Percentiles rank a stretch among this genome's conserved stretches.
phyloP scores from a whole-genome alignment of 768 basidiomycete genomes.

The Hypsizygus marmoreus region DNA sequence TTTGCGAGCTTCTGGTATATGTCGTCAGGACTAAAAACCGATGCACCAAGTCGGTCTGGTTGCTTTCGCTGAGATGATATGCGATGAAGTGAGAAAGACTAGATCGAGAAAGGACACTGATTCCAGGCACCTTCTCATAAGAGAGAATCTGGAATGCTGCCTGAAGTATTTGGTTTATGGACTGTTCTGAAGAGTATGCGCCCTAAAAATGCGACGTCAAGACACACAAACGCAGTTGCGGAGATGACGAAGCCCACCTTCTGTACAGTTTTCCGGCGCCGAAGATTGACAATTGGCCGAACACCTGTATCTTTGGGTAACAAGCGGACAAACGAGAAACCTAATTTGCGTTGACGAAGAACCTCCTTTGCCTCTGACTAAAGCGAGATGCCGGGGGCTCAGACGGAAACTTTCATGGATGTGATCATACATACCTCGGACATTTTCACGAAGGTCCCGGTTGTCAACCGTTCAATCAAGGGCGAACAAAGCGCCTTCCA shows the following conservation, averaged over 20 bases:
- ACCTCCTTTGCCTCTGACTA: slow-evolving; percentile 68
- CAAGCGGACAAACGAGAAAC: slow-evolving; percentile 84
- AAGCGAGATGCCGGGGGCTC: background rate
- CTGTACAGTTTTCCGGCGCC: slow-evolving; percentile 44
- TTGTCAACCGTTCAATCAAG: slow-evolving; percentile 71
- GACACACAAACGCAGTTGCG: background rate
- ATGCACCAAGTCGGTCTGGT: slow-evolving; percentile 70
- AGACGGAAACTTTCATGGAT: background rate
- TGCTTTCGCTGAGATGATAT: slow-evolving; percentile 52
- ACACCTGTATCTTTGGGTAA: slow-evolving; percentile 96
- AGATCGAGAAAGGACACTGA: background rate
- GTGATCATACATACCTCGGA: slow-evolving; percentile 50
- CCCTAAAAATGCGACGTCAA: slow-evolving; percentile 26
- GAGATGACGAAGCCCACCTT: slow-evolving; percentile 25
- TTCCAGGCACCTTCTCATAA: slow-evolving; percentile 72
- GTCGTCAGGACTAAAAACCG: slow-evolving; percentile 82
- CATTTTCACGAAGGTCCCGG: slow-evolving; percentile 70
- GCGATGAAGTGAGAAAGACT: background rate
- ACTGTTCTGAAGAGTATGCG: slow-evolving; percentile 40
- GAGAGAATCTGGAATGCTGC: slow-evolving; percentile 85
- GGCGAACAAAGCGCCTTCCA: slow-evolving; percentile 87
- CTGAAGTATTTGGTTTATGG: slow-evolving; percentile 88
- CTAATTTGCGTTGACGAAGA: slow-evolving; percentile 70
- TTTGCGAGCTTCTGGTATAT: slow-evolving; percentile 73
- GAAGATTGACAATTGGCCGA: slow-evolving; percentile 90